Evolutionary conservation across 139 green algal genomes (phyloP), one percentile per base, ranked within the genome.

Genomic region (Mesotaenium endlicherianum): DNA sequence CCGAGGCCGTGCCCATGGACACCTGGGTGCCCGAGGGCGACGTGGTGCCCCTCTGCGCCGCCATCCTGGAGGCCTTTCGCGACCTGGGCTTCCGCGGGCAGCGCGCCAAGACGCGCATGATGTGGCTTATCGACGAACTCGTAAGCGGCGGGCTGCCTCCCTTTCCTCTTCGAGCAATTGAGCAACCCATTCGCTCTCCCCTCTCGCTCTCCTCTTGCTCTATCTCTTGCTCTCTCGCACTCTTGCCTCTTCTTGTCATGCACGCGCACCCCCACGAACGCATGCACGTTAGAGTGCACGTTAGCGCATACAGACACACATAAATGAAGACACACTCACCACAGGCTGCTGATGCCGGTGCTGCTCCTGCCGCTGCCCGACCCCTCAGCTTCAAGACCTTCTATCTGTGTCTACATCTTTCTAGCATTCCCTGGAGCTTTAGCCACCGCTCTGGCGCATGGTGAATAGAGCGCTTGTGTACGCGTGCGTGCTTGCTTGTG

Each of bases 61-160:
- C 90, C 31, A 55, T 92, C 17, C 85, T 92, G 14, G 83, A 67
- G 20, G 81, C 80, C 38, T 91, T 91, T 85, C 91, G 96, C 74
- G 96, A 99, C 89, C 84, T 96, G 69, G 95, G 96, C 31, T 81
- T 86, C 0, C 92, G 96, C 38, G 90, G 76, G 0, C 93, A 97
- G 90, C 91, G 96, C 17, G 93, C 98, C 85, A 97, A 98, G 89
- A 90, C 93, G 0, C 91, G 96, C 2, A 90, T 99, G 68, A 98
- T 99, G 91, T 99, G 92, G 91, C 88, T 98, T 79, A 92, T 99
- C 42, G 95, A 99, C 79, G 89, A 91, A 34, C 83, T 92, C 85
- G 80, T 86, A 34, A 83, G 71, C 50, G 8, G 30, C 8, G 8
- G 31, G 17, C 17, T 44, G 20, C 26, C 50, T 64, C 67, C 20